Percentiles rank a stretch among this genome's conserved stretches.
Evolutionary conservation across 139 green algal species (phyloP).

Genomic region (Chlamydomonas sp.): DNA sequence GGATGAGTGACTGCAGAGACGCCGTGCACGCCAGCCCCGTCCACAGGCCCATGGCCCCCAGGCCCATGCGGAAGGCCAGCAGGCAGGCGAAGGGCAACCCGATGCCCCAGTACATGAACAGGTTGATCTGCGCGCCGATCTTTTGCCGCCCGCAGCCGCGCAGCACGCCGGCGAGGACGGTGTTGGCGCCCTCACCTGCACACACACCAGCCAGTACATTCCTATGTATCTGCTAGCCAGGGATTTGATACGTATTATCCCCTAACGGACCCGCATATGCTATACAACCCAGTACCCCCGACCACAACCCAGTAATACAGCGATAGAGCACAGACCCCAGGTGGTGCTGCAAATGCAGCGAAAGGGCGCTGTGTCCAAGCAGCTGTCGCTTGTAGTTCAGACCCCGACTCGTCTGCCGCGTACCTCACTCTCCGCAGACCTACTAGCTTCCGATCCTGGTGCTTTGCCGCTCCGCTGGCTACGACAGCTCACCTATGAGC

Average conservation of each 20-base stretch:
- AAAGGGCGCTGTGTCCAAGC: too few species aligned
- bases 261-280: too few species aligned
- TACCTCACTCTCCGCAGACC: too few species aligned
- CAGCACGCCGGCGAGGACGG: conserved; percentile 68
- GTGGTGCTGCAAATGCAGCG: too few species aligned
- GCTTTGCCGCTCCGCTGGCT: too few species aligned
- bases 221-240: not conserved
- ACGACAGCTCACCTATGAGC: conserved; percentile 48
- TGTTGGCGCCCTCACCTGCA: conserved; percentile 69
- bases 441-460: too few species aligned
- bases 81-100: conserved; percentile 69
- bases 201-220: not conserved
- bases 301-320: too few species aligned
- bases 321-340: too few species aligned
- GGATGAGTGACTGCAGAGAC: conserved; percentile 50
- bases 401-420: too few species aligned
- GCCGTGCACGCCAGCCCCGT: conserved; percentile 68
- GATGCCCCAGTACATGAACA: conserved; percentile 70
- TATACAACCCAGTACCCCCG: too few species aligned
- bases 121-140: conserved; percentile 69
- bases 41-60: conserved; percentile 74
- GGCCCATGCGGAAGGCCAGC: conserved; percentile 61
- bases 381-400: too few species aligned
- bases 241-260: not conserved
- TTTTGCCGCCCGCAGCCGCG: conserved; percentile 69